Conservation (phyloP, 2,329 filamentous ascomycete species). For the Cladosporium sp. region DNA sequence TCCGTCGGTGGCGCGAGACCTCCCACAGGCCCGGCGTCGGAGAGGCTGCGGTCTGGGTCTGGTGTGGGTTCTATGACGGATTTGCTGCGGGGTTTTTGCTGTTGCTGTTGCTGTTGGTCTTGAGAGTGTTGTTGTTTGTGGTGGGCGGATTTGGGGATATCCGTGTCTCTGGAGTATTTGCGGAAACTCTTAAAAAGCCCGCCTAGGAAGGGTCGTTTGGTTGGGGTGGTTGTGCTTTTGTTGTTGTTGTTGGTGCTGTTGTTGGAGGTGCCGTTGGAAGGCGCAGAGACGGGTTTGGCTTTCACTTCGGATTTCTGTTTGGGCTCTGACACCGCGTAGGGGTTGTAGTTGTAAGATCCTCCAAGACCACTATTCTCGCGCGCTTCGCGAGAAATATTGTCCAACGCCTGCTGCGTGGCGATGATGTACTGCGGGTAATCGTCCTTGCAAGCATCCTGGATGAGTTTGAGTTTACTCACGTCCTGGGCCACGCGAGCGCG, state of each 20-base stretch:
- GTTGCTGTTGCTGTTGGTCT: constrained; percentile 6
- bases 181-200: constrained; percentile 24
- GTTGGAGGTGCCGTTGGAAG: background rate
- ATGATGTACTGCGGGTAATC: constrained; percentile 43
- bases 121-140: constrained; percentile 7
- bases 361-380: constrained; percentile 18
- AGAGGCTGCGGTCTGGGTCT: constrained; percentile 25
- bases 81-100: constrained; percentile 9
- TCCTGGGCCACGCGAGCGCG: constrained; percentile 30
- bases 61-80: constrained; percentile 14
- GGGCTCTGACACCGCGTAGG: constrained; percentile 9
- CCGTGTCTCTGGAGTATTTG: constrained; percentile 13
- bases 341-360: constrained; percentile 11
- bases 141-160: constrained; percentile 13
- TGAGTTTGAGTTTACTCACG: constrained; percentile 39
- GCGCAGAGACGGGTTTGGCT: too few species aligned
- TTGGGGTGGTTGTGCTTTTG: background rate
- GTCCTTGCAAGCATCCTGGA: constrained; percentile 38
- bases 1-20: background rate
- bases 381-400: constrained; percentile 36
- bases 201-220: constrained; percentile 25
- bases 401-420: constrained; percentile 38
- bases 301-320: background rate
- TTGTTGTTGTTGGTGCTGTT: background rate
- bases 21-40: constrained; percentile 22